Conservation (phyloP, 75 land plant genomes). For the Selaginella tamariscina region DNA sequence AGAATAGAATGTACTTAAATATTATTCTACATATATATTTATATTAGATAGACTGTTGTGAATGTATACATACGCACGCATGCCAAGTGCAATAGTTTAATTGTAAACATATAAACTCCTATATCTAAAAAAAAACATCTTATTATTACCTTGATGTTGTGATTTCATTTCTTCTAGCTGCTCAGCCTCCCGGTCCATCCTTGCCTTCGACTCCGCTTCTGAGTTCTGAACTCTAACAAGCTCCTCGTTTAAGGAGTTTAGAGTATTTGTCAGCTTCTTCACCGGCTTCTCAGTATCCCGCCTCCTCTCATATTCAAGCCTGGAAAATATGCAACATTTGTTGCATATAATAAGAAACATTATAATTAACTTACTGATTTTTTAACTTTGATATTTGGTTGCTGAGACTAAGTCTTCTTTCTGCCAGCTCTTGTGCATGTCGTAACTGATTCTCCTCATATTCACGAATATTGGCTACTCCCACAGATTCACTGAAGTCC, state of each 20-base stretch:
- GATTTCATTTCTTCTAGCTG: constrained; percentile 49
- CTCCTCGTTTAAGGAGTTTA: constrained; percentile 40
- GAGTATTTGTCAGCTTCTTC: constrained; percentile 33
- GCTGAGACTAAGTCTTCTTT: constrained; percentile 54
- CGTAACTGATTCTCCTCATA: constrained; percentile 92
- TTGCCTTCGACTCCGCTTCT: constrained; percentile 40
- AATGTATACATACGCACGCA: too few species aligned
- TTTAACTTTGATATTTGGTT: constrained; percentile 80
- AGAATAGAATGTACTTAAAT: not conserved
- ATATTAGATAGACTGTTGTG: too few species aligned
- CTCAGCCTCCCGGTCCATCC: constrained; percentile 31
- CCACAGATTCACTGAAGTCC: constrained; percentile 83
- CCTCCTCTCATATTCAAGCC: constrained; percentile 87
- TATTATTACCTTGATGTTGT: constrained; percentile 40
- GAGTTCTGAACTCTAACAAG: constrained; percentile 41
- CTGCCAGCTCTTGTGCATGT: constrained; percentile 66
- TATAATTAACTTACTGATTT: constrained; percentile 57
- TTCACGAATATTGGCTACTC: constrained; percentile 92
- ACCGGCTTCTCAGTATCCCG: constrained; percentile 66
- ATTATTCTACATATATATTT: too few species aligned
- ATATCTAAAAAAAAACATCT: too few species aligned
- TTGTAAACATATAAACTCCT: too few species aligned
- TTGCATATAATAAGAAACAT: not conserved
- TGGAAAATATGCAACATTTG: constrained; percentile 15
- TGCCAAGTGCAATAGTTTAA: too few species aligned